Evolutionary conservation across 176 grass and related monocot genomes (phyloP).

Genomic region (Musa itinerans): DNA sequence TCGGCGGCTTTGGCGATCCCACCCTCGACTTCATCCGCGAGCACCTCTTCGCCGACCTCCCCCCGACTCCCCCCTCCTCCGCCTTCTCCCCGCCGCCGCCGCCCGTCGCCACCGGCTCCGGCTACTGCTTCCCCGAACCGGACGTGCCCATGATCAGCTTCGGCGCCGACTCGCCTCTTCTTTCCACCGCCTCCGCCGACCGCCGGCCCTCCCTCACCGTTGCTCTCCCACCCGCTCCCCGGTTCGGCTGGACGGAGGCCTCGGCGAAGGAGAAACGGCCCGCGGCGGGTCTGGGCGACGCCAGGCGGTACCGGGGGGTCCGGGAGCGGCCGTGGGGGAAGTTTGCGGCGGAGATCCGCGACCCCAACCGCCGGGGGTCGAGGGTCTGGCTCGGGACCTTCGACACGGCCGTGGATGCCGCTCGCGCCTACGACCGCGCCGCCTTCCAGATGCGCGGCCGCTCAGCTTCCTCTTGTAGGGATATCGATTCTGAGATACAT

Average conservation of each 20-base stretch:
- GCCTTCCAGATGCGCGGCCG: conserved; percentile 91
- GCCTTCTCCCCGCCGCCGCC: background rate
- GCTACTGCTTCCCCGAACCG: background rate
- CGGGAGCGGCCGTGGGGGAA: conserved; percentile 93
- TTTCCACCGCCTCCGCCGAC: conserved; percentile 16
- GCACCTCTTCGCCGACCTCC: conserved; percentile 46
- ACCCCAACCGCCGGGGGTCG: conserved; percentile 82
- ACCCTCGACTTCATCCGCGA: conserved; percentile 40
- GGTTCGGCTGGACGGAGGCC: background rate
- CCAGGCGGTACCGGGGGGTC: conserved; percentile 76
- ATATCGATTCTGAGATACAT: no score
- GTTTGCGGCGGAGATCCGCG: conserved; percentile 84
- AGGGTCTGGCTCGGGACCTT: conserved; percentile 95
- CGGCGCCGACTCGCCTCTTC: background rate
- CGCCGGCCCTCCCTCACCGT: background rate
- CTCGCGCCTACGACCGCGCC: conserved; percentile 70
- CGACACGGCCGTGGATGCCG: conserved; percentile 85
- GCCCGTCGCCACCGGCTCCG: background rate
- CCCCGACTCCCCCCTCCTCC: background rate
- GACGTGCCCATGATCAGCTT: background rate
- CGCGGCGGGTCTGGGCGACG: conserved; percentile 11
- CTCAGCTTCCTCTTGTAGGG: no score
- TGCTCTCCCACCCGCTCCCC: background rate
- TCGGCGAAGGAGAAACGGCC: background rate
- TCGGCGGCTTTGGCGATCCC: background rate